Base-by-base conservation (phyloP, 2,329 filamentous ascomycete genomes). In the Botryotinia globosa region DNA sequence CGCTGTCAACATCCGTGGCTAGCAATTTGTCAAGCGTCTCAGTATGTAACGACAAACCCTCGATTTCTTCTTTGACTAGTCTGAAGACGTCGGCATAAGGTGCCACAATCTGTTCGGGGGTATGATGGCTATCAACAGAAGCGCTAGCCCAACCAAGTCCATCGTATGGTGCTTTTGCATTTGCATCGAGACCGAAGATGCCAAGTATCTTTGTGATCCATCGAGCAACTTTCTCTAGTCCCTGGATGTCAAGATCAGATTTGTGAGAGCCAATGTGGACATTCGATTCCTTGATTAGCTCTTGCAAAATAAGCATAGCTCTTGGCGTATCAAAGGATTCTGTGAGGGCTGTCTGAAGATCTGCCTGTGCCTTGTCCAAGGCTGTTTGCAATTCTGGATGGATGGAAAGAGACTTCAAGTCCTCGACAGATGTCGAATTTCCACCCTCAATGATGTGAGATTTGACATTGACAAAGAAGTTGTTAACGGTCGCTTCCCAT, bases 261-360 rank as follows among this genome's bases (percentile, higher is more conserved):
- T 85, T 85, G 25, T 68, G 70, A 75, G 85, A 82, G 74, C 82
- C 84, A 69, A 88, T 82, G 76, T 86, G 84, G 70, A 86, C 84
- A 82, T 97, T 97, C 79, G 91, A 92, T 59, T 92, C 89, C 65
- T 90, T 91, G 74, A 98, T 91, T 37, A 98, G 84, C 72, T 93
- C 89, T 2, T 90, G 89, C 64, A 98, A 91, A n/a, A 89, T 84
- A 66, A 88, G 87, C 91, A 98, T 94, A 8, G 91, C 93, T 68
- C 85, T 84, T 1, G 92, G 90, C 0, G 94, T 98, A 82, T 98
- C 92, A 81, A 98, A 97, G 0, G 94, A 97, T 82, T 97, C 94
- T 77, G 87, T 87, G 25, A 98, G 85, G 2, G 92, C 91, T 1
- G 81, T 79, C 48, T 88, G 82, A 44, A 88, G 80, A 37, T 89